A percentile compares a stretch with the other conserved stretches of the same genome.
phyloP scores from a whole-genome alignment of 2,329 filamentous ascomycete genomes.

The Aspergillus clavatus region DNA sequence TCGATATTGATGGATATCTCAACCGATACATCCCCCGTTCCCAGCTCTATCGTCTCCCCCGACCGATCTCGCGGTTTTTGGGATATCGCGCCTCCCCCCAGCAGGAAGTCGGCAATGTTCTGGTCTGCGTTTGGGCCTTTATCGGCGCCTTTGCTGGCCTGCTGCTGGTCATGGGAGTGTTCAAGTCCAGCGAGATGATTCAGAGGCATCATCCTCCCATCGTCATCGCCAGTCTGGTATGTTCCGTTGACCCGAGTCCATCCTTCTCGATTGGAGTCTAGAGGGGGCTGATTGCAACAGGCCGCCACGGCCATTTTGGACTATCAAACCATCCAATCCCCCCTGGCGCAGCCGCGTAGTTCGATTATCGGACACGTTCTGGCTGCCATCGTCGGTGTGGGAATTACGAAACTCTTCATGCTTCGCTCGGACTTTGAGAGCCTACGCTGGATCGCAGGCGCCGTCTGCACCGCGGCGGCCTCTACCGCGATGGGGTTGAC shows the following conservation, averaged over 20 bases:
- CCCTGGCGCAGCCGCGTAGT: constrained; percentile 30
- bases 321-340: constrained; percentile 30
- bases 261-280: too few species aligned
- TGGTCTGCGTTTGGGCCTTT: background rate
- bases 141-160: background rate
- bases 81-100: background rate
- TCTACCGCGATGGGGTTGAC: constrained; percentile 33
- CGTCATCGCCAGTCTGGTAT: background rate
- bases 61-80: background rate
- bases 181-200: background rate
- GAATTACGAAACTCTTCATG: constrained; percentile 29
- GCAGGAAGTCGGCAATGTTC: background rate
- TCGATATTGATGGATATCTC: background rate
- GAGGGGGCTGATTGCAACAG: constrained; percentile 7
- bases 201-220: background rate
- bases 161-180: background rate
- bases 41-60: background rate
- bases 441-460: constrained; percentile 29
- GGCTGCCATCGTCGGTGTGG: constrained; percentile 27
- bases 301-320: constrained; percentile 32
- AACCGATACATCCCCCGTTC: background rate
- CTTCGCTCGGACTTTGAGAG: constrained; percentile 28
- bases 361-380: constrained; percentile 32
- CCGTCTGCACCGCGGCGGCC: constrained; percentile 24
- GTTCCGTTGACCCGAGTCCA: background rate